Base-by-base conservation (phyloP, 805 yeast genomes). In the Scheffersomyces lignosus region DNA sequence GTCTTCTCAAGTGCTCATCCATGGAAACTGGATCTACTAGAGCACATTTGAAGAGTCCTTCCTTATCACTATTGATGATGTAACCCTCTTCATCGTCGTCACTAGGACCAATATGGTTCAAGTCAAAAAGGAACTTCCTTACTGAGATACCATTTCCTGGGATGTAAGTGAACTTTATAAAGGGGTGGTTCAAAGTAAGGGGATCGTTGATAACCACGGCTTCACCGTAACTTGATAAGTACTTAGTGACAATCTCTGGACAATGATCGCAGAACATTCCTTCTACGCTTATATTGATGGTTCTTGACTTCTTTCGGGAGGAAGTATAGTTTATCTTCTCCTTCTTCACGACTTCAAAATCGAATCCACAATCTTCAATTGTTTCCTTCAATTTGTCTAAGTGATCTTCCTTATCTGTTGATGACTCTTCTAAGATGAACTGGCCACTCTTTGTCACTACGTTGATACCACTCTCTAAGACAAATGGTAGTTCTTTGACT, bases 241-340 rank as follows among this genome's bases (percentile, higher is more conserved):
- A 73, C 3, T 66, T 58, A 50, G 71, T 73, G 20, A 84, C 70
- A 1, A 70, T 53, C 23, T 68, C 73, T 1, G 91, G 91, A 53
- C 91, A 85, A 50, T 80, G 77, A 10, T 70, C 75, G 59, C 91
- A 85, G 53, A 60, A 80, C 87, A 84, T 82, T 1, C 89, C 89
- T 1, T 66, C 66, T 6, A 83, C 68, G 29, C 64, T 68, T 37
- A 85, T 61, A 41, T 75, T 75, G 30, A 83, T 74, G 0, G 80
- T 68, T 45, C 91, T 69, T 3, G 83, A 66, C 30, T 60, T 66
- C 28, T 66, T 69, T 42, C 72, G 70, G 2, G 70, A 64, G n/a
- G 74, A 66, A 1, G 75, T 67, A 41, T 71, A 73, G 44, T 70
- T 70, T 25, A 73, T 66, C 32, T 67, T 70, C 22, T 65, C 66